phyloP scores from a whole-genome alignment of 139 green algal species.

The Coelastrella sp. region DNA sequence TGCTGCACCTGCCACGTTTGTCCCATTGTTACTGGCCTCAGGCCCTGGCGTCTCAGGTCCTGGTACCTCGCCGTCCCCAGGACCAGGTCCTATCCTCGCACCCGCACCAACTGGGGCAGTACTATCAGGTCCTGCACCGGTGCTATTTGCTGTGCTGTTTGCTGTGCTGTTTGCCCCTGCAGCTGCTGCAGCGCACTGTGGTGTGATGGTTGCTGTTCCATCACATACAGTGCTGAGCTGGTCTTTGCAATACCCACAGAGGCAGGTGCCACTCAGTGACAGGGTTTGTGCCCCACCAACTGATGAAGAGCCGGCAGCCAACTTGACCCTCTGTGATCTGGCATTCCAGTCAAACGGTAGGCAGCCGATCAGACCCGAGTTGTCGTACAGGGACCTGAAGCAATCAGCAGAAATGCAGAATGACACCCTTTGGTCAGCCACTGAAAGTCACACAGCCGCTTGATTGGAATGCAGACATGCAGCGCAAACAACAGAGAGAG shows the following conservation, averaged over 20 bases:
- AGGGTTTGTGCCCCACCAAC: background rate
- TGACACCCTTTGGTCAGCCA: no score
- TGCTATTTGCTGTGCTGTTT: background rate
- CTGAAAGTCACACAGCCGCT: no score
- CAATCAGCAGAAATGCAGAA: background rate
- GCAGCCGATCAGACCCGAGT: background rate
- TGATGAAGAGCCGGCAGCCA: background rate
- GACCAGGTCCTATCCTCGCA: background rate
- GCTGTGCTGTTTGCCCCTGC: background rate
- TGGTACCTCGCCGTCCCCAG: background rate
- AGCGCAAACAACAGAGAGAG: background rate
- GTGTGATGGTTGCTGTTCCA: background rate
- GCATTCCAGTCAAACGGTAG: conserved; percentile 19
- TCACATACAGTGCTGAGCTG: background rate
- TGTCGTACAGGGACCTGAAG: conserved; percentile 36
- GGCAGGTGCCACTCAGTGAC: background rate
- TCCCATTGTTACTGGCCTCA: no score
- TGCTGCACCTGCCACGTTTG: no score
- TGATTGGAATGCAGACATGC: background rate
- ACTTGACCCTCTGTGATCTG: background rate
- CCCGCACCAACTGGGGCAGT: background rate
- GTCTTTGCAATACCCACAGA: conserved; percentile 13
- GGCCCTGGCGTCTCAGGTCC: no score
- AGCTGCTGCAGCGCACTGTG: background rate
- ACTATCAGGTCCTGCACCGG: background rate